Percentiles rank a stretch among this genome's conserved stretches.
These are phyloP conservation scores for Diversispora eburnea DNA, from an alignment of 192 early-diverging fungal genomes.

Conservation along the genomic window DNA sequence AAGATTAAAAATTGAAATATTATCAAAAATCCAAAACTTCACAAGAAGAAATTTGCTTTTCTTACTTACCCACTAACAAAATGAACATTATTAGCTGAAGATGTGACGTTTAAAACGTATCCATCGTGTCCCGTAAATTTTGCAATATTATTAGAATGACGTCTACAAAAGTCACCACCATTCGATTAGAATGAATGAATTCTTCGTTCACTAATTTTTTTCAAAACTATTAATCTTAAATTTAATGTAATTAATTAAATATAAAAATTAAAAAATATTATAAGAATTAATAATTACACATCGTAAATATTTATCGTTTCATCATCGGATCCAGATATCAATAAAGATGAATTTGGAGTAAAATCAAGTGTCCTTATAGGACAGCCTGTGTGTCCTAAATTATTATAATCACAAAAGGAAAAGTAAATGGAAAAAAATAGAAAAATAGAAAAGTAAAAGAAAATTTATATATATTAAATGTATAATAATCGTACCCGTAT, in stretches of 20 bases:
- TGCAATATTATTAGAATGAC: slow-evolving; percentile 19
- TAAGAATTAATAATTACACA: slow-evolving; percentile 16
- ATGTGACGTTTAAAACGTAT: slow-evolving; percentile 17
- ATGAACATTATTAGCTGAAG: slow-evolving; percentile 8
- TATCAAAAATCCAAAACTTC: background rate
- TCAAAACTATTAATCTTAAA: too few relatives aligned
- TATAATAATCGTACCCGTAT: slow-evolving; percentile 30
- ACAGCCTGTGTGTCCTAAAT: slow-evolving; percentile 5
- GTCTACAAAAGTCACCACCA: slow-evolving; percentile 1
- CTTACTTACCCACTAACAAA: slow-evolving; percentile 19
- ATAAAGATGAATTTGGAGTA: background rate
- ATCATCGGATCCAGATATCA: slow-evolving; percentile 29
- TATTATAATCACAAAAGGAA: background rate
- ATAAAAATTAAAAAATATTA: background rate
- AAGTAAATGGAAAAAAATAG: background rate
- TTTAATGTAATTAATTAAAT: too few relatives aligned
- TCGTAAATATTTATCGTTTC: slow-evolving; percentile 26
- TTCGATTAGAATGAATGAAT: too few relatives aligned
- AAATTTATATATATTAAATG: background rate
- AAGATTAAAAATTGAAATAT: background rate
- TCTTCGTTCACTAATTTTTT: too few relatives aligned
- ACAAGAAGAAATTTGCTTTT: background rate
- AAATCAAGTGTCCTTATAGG: slow-evolving; percentile 23
- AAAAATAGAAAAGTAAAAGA: background rate
- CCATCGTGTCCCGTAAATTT: slow-evolving; percentile 20